Percentiles rank a stretch among this genome's conserved stretches.
Conservation (phyloP, 1,284 basidiomycete genomes). For the Mycena sp. region DNA sequence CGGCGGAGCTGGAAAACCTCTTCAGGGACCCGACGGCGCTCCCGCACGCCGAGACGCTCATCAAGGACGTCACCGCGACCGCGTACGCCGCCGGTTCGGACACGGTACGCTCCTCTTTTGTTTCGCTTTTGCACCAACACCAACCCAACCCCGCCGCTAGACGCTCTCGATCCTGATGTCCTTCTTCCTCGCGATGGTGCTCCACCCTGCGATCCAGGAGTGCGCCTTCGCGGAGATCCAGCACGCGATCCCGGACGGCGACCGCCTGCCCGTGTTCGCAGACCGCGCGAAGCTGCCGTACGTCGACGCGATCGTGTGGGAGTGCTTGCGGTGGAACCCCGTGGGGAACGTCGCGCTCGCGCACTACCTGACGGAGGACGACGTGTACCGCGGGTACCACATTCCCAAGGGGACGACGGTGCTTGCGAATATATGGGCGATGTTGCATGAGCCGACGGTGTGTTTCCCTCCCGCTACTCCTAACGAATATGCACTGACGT, state of each 20-base stretch:
- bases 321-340: slow-evolving; percentile 54
- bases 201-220: slow-evolving; percentile 48
- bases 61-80: slow-evolving; percentile 53
- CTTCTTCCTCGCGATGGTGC: slow-evolving; percentile 51
- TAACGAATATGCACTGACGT: slow-evolving; percentile 49
- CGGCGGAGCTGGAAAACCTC: slow-evolving; percentile 6
- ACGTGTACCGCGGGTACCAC: slow-evolving; percentile 52
- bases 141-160: too few relatives aligned
- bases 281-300: slow-evolving; percentile 48
- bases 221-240: slow-evolving; percentile 48
- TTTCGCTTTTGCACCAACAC: too few relatives aligned
- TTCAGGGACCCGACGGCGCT: slow-evolving; percentile 37
- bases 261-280: slow-evolving; percentile 46
- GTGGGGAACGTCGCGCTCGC: slow-evolving; percentile 50
- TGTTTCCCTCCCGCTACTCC: slow-evolving; percentile 22
- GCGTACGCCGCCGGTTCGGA: slow-evolving; percentile 51
- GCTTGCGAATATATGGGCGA: slow-evolving; percentile 44
- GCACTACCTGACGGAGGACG: slow-evolving; percentile 42
- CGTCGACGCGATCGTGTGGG: slow-evolving; percentile 35
- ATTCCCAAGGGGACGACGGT: slow-evolving; percentile 51
- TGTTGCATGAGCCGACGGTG: slow-evolving; percentile 8
- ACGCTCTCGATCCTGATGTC: slow-evolving; percentile 44
- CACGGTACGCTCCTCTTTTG: slow-evolving; percentile 44
- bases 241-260: slow-evolving; percentile 32
- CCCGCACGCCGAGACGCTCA: slow-evolving; percentile 37